A percentile compares a stretch with the other conserved stretches of the same genome.
Conservation (phyloP, 176 grass and related monocot species). For the Carex scoparia region DNA sequence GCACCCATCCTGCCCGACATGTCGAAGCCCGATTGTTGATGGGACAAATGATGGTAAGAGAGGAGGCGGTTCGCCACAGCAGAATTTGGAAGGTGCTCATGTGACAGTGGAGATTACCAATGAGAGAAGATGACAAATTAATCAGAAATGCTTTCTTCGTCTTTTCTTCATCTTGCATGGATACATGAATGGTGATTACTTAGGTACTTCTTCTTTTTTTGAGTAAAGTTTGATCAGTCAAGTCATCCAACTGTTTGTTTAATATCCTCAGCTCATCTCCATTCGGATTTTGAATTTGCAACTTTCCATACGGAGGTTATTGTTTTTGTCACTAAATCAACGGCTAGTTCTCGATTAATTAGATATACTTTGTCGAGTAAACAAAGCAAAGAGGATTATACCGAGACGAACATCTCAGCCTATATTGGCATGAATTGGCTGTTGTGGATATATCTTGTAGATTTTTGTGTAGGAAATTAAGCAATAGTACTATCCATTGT, state of each 20-base stretch:
- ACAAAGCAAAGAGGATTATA: background rate
- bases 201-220: too few species aligned
- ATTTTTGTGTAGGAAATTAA: slow-evolving; percentile 6
- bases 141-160: background rate
- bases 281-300: too few species aligned
- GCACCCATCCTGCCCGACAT: slow-evolving; percentile 66
- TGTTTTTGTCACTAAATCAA: too few species aligned
- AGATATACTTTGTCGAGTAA: background rate
- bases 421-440: background rate
- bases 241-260: too few species aligned
- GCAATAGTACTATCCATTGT: background rate
- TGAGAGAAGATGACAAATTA: background rate
- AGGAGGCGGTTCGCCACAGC: background rate
- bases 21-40: slow-evolving; percentile 42
- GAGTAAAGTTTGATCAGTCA: too few species aligned
- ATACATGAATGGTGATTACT: background rate
- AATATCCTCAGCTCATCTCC: too few species aligned
- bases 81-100: background rate
- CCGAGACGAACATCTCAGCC: background rate
- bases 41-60: background rate
- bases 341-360: background rate
- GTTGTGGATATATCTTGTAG: background rate
- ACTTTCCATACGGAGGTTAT: too few species aligned
- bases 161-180: background rate
- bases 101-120: background rate